Evolutionary conservation across 1,139 yeast species (phyloP), one percentile per base, ranked within the genome.

Genomic region (Candida tetrigidarum): DNA sequence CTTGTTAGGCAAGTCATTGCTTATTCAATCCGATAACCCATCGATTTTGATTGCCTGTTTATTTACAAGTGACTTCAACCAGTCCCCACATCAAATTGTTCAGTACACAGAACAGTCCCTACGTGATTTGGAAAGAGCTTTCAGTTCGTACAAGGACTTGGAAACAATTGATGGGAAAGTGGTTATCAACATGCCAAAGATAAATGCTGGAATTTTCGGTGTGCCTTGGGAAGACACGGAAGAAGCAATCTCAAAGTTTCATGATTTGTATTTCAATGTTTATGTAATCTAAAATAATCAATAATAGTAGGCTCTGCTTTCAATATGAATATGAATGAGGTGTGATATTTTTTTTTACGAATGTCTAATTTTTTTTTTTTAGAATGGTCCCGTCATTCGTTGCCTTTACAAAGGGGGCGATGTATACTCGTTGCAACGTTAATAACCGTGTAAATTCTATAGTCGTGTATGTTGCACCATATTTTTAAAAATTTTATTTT

Each of bases 151-250:
- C 28, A 56, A 30, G 14, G 36, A 42, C 10, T 34, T 46, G 1
- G 47, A 50, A 8, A 39, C 39, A 1, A 41, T 44, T 2, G 54
- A 53, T 26, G 60, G 57, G 2, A 42, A 44, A 22, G 41, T 55
- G 0, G 64, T 67, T 9, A 51, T 86, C 4, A 74, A 74, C 52
- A 81, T 89, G 84, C 96, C 96, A 23, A 77, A 79, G 60, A 87
- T 89, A 54, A 88, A 89, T 56, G 80, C 95, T 9, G 96, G 96
- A 0, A 75, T 88, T 5, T 88, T 89, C 61, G 77, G 76, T 1
- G 92, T 86, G 2, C 95, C 96, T 0, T 88, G 96, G 96, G 76
- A 71, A 26, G 55, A 74, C 6, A 87, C 96, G 0, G 93, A 81
- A 55, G 57, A 50, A 8, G 78, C 76, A 0, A 59, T 87, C 49